Conservation (phyloP, 2,329 filamentous ascomycete genomes). For the Ophiostoma sp. region DNA sequence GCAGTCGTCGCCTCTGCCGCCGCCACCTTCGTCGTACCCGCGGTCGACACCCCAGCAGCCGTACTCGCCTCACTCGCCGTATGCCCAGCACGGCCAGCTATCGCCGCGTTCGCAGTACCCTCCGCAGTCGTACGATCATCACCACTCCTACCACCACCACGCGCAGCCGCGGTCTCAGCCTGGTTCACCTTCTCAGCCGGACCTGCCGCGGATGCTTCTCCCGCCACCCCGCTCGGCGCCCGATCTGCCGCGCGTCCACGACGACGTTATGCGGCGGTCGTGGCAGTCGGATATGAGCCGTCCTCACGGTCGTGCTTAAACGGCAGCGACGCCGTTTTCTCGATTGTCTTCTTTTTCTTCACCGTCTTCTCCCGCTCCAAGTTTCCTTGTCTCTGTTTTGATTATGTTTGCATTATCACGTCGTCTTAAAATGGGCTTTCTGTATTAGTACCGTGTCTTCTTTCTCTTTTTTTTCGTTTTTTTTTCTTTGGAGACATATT, state of each 20-base stretch:
- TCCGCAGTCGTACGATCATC: conserved; percentile 27
- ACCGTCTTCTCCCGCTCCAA: background rate
- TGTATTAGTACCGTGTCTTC: background rate
- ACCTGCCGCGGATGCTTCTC: conserved; percentile 25
- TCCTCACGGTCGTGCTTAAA: conserved; percentile 43
- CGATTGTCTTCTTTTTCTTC: background rate
- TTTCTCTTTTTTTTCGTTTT: background rate
- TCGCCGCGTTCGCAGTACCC: conserved; percentile 23
- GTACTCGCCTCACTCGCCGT: conserved; percentile 12
- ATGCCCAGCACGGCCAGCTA: conserved; percentile 19
- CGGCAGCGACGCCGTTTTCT: background rate
- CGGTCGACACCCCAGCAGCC: background rate
- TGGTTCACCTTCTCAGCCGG: conserved; percentile 17
- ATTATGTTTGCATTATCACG: conserved; percentile 20
- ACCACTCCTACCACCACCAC: conserved; percentile 5
- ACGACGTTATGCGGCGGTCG: conserved; percentile 49
- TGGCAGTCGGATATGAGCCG: conserved; percentile 54
- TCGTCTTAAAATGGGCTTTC: conserved; percentile 1
- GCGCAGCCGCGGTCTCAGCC: conserved; percentile 20
- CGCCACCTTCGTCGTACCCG: background rate
- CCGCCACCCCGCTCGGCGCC: conserved; percentile 29
- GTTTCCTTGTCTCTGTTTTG: conserved; percentile 9
- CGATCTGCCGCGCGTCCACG: conserved; percentile 50
- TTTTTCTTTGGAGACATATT: background rate
- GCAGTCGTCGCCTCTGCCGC: background rate